These are phyloP conservation scores for Petunia hybrid DNA, from an alignment of 305 asterid species.

Conservation along the genomic window DNA sequence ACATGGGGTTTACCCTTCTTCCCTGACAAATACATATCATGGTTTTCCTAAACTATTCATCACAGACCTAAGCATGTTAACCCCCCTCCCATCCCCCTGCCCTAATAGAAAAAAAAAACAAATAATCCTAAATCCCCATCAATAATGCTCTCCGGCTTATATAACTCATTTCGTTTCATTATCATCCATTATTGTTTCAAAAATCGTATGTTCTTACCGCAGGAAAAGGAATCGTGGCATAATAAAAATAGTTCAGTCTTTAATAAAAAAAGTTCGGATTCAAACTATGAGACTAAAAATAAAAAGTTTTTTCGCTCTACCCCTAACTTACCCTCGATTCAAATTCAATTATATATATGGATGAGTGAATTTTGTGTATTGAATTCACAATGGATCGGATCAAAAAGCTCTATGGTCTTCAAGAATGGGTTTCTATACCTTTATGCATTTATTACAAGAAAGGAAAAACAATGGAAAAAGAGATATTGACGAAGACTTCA, in stretches of 20 bases:
- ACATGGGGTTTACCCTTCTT: slow-evolving; percentile 29
- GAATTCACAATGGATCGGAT: too few relatives aligned
- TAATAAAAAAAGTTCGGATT: too few relatives aligned
- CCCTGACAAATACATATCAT: slow-evolving; percentile 32
- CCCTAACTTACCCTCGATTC: too few relatives aligned
- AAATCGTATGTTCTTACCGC: too few relatives aligned
- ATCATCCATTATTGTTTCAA: too few relatives aligned
- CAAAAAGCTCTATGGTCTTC: not conserved
- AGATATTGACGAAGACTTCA: slow-evolving; percentile 10
- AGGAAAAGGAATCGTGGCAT: too few relatives aligned
- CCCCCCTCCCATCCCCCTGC: not conserved
- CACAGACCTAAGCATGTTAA: not conserved
- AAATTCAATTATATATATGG: too few relatives aligned
- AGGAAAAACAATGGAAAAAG: not conserved
- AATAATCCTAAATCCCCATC: not conserved
- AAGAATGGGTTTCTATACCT: not conserved
- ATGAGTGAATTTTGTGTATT: not conserved
- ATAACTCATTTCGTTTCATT: too few relatives aligned
- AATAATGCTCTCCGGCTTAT: not conserved
- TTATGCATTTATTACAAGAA: slow-evolving; percentile 22
- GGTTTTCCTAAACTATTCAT: slow-evolving; percentile 32
- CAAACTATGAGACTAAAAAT: too few relatives aligned
- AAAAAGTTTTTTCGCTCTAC: too few relatives aligned
- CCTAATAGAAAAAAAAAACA: too few relatives aligned
- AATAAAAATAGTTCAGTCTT: too few relatives aligned